Evolutionary conservation across 345 rosid species (phyloP), one percentile per base, ranked within the genome.

Genomic region (Raphanus raphanistrum): DNA sequence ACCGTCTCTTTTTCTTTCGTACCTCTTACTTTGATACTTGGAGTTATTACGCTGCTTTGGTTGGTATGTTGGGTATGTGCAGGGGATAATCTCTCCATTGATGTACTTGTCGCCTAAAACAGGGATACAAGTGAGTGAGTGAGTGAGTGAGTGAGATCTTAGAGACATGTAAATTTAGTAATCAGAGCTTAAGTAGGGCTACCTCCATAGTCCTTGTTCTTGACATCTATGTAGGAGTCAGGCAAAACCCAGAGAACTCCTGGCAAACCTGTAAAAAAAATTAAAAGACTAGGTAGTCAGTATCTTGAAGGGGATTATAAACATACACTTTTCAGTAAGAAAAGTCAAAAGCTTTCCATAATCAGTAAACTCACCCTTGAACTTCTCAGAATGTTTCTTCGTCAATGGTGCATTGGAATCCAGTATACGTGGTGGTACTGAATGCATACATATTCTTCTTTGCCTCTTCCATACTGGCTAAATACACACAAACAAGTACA

Each of bases 391-490:
- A 92, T 5, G 93, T 90, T 74, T 87, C 96, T 83, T 92, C 94
- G 16, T 84, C 86, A 0, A 90, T 90, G 7, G 93, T 93, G 84
- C 97, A 95, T 68, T 95, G 98, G 73, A 95, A 95, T 31, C 99
- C 97, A 38, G 98, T 93, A 76, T 93, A 93, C 1, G 97, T 93
- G 5, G 98, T 89, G 16, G 97, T 93, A 59, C 98, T 94, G 80
- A 95, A 92, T 31, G 98, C 98, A 57, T 90, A 95, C 97, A 92
- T 88, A 81, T 92, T 95, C 84, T 88, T 90, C 90, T 90, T 92
- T 27, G 97, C 99, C 79, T 92, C 98, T 83, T 92, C 98, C 97
- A 92, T 90, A 83, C 98, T 93, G 83, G 52, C 57, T n/a, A 64
- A 54, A 61, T 26, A 10, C 11, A 21, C 17, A 62, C 36, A 76